Percentiles rank a stretch among this genome's conserved stretches.
Evolutionary conservation across 805 yeast genomes (phyloP).

Genomic region (Suhomyces sp.): DNA sequence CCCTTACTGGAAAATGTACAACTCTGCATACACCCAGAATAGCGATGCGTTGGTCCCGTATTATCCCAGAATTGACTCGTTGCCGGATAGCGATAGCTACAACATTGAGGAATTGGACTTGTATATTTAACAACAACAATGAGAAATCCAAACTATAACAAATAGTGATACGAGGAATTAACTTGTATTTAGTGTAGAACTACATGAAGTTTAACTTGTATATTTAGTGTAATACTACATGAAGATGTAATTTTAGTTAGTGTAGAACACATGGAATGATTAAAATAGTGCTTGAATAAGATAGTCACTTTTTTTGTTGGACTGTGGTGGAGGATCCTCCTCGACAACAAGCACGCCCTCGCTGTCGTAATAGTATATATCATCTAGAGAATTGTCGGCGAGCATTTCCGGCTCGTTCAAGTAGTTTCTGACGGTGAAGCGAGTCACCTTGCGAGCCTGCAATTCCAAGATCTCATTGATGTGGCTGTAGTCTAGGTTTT

Average conservation of each 20-base stretch:
- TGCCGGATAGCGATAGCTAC: constrained; percentile 22
- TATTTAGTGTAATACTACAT: too few species aligned
- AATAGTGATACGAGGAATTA: too few species aligned
- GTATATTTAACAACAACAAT: too few species aligned
- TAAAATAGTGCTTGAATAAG: background rate
- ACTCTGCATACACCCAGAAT: constrained; percentile 68
- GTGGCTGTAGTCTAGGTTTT: constrained; percentile 21
- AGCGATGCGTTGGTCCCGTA: constrained; percentile 77
- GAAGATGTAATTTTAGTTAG: too few species aligned
- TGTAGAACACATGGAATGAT: too few species aligned
- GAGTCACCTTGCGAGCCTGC: constrained; percentile 53
- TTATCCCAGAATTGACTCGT: constrained; percentile 58
- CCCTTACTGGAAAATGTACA: constrained; percentile 84
- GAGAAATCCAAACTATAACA: too few species aligned
- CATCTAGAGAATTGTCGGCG: background rate
- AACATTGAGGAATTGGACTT: constrained; percentile 53
- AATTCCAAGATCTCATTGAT: constrained; percentile 47
- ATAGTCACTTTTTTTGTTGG: background rate
- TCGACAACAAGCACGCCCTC: constrained; percentile 1
- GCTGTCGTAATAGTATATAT: constrained; percentile 1
- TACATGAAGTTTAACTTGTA: too few species aligned
- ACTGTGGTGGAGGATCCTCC: background rate
- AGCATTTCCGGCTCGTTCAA: constrained; percentile 12
- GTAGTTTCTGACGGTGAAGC: constrained; percentile 41
- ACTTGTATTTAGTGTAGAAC: too few species aligned